phyloP scores from a whole-genome alignment of 2,329 filamentous ascomycete species.

The Microdochium nivale region DNA sequence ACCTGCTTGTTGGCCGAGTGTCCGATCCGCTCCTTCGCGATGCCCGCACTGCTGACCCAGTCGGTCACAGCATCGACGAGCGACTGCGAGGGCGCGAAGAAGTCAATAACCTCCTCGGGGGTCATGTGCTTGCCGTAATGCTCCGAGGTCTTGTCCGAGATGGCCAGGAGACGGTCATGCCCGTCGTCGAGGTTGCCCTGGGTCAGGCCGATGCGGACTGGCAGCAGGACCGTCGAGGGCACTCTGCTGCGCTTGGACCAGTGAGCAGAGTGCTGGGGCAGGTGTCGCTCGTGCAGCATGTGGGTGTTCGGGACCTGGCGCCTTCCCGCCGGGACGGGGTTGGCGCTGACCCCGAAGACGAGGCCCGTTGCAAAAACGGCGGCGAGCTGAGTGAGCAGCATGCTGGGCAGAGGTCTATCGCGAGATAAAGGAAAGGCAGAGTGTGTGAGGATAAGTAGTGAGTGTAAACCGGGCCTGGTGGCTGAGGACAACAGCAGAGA shows the following conservation, averaged over 20 bases:
- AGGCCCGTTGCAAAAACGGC: too few relatives aligned
- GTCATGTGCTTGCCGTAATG: slow-evolving; percentile 24
- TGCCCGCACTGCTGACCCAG: slow-evolving; percentile 7
- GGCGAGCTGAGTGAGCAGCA: too few relatives aligned
- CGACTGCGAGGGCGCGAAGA: slow-evolving; percentile 8
- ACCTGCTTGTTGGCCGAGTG: slow-evolving; percentile 6
- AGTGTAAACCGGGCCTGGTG: too few relatives aligned
- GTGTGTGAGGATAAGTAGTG: too few relatives aligned
- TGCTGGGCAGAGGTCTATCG: too few relatives aligned
- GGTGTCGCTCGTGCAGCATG: not conserved
- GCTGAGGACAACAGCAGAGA: too few relatives aligned
- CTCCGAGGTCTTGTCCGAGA: slow-evolving; percentile 15
- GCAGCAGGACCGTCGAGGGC: not conserved
- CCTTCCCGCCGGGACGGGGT: too few relatives aligned
- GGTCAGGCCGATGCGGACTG: not conserved
- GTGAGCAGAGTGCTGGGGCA: not conserved
- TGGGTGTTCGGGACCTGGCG: too few relatives aligned
- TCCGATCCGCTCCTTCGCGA: slow-evolving; percentile 4
- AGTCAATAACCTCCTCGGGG: slow-evolving; percentile 12
- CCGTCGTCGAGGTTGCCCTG: not conserved
- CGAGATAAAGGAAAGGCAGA: too few relatives aligned
- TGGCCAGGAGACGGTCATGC: not conserved
- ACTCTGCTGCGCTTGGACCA: not conserved
- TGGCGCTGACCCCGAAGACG: too few relatives aligned
- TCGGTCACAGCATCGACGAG: slow-evolving; percentile 1